Conservation (phyloP, 768 basidiomycete genomes). For the Hygrophorus pudorinus region DNA sequence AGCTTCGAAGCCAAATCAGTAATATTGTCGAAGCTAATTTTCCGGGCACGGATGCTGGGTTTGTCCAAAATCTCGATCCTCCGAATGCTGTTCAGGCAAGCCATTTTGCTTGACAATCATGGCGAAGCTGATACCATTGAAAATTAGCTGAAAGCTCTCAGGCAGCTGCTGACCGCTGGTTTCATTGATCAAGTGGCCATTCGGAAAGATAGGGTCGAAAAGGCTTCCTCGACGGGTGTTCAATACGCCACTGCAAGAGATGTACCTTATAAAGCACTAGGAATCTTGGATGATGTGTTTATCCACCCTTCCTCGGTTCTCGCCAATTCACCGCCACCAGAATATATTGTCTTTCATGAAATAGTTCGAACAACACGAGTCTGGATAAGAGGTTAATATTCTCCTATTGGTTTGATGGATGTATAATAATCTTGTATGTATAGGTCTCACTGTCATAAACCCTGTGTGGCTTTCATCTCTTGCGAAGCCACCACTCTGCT, state of each 20-base stretch:
- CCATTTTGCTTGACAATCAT: background rate
- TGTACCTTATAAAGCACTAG: conserved; percentile 74
- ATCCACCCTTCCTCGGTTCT: conserved; percentile 87
- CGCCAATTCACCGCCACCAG: conserved; percentile 61
- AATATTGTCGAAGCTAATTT: conserved; percentile 78
- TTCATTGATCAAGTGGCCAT: conserved; percentile 96
- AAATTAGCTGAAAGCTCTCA: conserved; percentile 75
- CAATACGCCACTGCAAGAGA: conserved; percentile 71
- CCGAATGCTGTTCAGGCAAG: conserved; percentile 71
- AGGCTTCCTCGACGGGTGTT: conserved; percentile 43
- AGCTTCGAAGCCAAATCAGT: conserved; percentile 82
- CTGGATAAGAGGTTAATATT: conserved; percentile 69
- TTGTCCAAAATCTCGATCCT: conserved; percentile 57
- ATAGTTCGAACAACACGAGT: conserved; percentile 63
- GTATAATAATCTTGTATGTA: conserved; percentile 1
- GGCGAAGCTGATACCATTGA: conserved; percentile 1
- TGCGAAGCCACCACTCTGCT: conserved; percentile 72
- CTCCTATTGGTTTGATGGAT: background rate
- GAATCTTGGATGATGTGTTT: conserved; percentile 78
- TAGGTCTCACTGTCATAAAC: conserved; percentile 80
- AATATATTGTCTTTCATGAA: conserved; percentile 80
- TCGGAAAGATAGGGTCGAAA: conserved; percentile 72
- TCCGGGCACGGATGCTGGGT: conserved; percentile 48
- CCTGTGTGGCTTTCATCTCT: conserved; percentile 79
- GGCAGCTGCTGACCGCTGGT: conserved; percentile 78